A percentile compares a stretch with the other conserved stretches of the same genome.
Evolutionary conservation across 2,329 filamentous ascomycete species (phyloP).

Genomic region (Didymella pomorum): DNA sequence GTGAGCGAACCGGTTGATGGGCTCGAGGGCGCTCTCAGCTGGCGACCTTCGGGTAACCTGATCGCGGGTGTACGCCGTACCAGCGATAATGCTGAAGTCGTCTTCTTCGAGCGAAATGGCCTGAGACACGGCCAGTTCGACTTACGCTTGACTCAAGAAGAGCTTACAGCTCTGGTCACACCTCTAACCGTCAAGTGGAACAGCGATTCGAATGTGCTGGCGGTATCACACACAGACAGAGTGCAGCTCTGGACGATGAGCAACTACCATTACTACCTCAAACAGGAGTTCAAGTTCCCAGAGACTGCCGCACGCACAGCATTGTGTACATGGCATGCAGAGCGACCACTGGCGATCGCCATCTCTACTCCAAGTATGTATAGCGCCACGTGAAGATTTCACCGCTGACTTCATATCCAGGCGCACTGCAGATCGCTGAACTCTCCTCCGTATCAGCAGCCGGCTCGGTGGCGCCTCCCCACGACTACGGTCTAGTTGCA

Average conservation of each 20-base stretch:
- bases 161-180: slow-evolving; percentile 62
- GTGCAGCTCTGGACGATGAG: slow-evolving; percentile 97
- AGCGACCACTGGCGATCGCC: slow-evolving; percentile 76
- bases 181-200: slow-evolving; percentile 83
- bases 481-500: slow-evolving; percentile 80
- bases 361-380: slow-evolving; percentile 53
- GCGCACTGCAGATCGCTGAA: slow-evolving; percentile 67
- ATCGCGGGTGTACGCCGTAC: slow-evolving; percentile 84
- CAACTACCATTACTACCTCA: slow-evolving; percentile 98
- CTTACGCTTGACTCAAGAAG: slow-evolving; percentile 71
- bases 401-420: slow-evolving; percentile 28
- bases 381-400: not conserved
- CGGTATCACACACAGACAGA: slow-evolving; percentile 75
- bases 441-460: slow-evolving; percentile 71
- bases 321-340: slow-evolving; percentile 75
- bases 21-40: slow-evolving; percentile 86
- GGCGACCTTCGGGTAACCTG: slow-evolving; percentile 89
- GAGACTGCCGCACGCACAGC: slow-evolving; percentile 26
- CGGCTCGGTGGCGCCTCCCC: slow-evolving; percentile 73
- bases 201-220: slow-evolving; percentile 86
- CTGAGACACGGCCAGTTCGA: slow-evolving; percentile 93
- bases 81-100: slow-evolving; percentile 75
- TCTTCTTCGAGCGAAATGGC: slow-evolving; percentile 98
- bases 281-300: slow-evolving; percentile 74
- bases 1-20: slow-evolving; percentile 94